These are phyloP conservation scores for Phialemoniopsis sp. DNA, from an alignment of 2,329 filamentous ascomycete species.

Conservation along the genomic window DNA sequence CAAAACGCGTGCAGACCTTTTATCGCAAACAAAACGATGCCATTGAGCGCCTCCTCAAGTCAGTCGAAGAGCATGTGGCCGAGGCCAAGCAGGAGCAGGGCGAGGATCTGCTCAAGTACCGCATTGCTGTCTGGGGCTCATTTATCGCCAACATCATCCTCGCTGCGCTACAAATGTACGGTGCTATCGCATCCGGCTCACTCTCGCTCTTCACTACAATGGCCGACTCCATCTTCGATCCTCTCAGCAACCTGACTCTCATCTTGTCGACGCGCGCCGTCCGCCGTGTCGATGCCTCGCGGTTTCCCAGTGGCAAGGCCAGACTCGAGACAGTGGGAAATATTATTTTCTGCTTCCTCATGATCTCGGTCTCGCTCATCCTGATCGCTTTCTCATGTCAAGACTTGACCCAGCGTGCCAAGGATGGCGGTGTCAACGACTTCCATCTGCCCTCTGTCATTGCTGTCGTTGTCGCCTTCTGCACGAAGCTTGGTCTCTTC, in stretches of 20 bases:
- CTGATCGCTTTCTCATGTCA: constrained; percentile 83
- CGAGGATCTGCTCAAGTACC: constrained; percentile 75
- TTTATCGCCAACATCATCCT: constrained; percentile 80
- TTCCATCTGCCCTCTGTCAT: constrained; percentile 84
- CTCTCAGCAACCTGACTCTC: constrained; percentile 80
- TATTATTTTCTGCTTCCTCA: constrained; percentile 93
- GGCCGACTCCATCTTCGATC: constrained; percentile 94
- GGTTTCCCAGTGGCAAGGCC: constrained; percentile 89
- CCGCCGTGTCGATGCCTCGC: constrained; percentile 76
- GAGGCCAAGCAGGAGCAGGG: constrained; percentile 76
- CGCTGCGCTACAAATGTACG: constrained; percentile 80
- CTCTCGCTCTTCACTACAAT: constrained; percentile 96
- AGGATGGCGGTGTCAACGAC: constrained; percentile 46
- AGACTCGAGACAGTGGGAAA: constrained; percentile 94
- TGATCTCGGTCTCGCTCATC: constrained; percentile 88
- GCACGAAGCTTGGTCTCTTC: constrained; percentile 79
- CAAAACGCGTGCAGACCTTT: constrained; percentile 63
- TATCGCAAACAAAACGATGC: constrained; percentile 91
- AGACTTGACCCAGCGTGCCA: constrained; percentile 55
- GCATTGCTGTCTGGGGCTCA: constrained; percentile 61
- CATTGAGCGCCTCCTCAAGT: constrained; percentile 87
- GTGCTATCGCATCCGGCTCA: constrained; percentile 80
- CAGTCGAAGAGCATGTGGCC: constrained; percentile 84
- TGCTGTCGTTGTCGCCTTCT: constrained; percentile 78
- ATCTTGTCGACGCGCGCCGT: constrained; percentile 87